A percentile compares a stretch with the other conserved stretches of the same genome.
Conservation (phyloP, 2,329 filamentous ascomycete genomes). For the Myriosclerotinia curreyana region DNA sequence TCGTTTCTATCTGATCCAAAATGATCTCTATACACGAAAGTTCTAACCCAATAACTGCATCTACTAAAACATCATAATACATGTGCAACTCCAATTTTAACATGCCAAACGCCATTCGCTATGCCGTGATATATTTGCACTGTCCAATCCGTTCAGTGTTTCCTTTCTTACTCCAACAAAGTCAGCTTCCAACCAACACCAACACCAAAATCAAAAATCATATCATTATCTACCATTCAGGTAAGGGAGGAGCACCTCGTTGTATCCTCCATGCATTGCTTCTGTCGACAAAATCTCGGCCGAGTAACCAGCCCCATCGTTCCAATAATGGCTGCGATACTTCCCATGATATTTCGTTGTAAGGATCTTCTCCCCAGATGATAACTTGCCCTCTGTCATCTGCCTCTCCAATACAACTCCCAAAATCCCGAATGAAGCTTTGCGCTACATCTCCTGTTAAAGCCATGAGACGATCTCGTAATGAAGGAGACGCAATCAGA, state of each 20-base stretch:
- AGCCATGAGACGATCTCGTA: conserved; percentile 43
- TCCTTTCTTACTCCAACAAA: not conserved
- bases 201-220: conserved; percentile 2
- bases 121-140: conserved; percentile 8
- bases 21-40: not conserved
- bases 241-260: conserved; percentile 40
- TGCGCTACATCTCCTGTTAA: conserved; percentile 41
- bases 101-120: conserved; percentile 15
- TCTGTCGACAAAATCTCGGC: conserved; percentile 41
- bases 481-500: conserved; percentile 42
- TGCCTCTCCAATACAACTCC: conserved; percentile 40
- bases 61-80: not conserved
- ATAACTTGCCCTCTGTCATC: conserved; percentile 43
- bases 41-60: not conserved
- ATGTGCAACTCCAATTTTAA: not conserved
- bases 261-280: conserved; percentile 45
- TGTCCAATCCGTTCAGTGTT: not conserved
- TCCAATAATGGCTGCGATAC: conserved; percentile 43
- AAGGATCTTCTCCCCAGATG: conserved; percentile 45
- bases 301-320: conserved; percentile 44
- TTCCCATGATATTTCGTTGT: conserved; percentile 45
- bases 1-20: not conserved
- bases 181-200: not conserved
- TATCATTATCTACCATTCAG: conserved; percentile 36
- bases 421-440: conserved; percentile 42